phyloP scores from a whole-genome alignment of 176 grass and related monocot genomes.

The Miscanthus lutarioriparius region DNA sequence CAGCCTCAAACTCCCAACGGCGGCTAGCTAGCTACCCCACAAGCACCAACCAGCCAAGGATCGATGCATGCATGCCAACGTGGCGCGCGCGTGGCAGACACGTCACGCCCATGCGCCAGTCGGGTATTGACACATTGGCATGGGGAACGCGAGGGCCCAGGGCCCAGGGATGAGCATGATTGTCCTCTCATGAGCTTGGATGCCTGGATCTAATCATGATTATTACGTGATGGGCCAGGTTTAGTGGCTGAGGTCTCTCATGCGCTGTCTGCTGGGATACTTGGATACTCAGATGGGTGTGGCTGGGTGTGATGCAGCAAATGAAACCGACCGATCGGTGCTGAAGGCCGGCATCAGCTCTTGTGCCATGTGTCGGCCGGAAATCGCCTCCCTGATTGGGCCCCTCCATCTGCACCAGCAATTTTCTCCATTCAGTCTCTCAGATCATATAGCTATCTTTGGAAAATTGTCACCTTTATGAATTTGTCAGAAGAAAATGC shows the following conservation, averaged over 20 bases:
- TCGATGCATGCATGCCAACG: not conserved
- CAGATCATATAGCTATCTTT: not conserved
- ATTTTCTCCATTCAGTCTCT: not conserved
- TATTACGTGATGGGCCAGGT: not conserved
- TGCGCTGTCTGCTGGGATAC: not conserved
- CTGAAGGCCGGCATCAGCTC: too few species aligned
- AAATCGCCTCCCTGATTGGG: not conserved
- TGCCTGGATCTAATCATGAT: constrained; percentile 38
- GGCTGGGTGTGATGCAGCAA: not conserved
- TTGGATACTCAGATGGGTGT: not conserved
- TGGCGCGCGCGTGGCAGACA: not conserved
- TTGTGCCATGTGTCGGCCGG: constrained; percentile 26
- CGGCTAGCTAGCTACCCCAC: not conserved
- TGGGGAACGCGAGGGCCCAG: fast-evolving
- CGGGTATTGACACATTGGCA: constrained; percentile 11
- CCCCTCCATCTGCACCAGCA: too few species aligned
- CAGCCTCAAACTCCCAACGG: not conserved
- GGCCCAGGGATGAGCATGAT: not conserved
- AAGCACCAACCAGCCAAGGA: not conserved
- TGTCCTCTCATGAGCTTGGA: not conserved
- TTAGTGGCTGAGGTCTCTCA: constrained; percentile 38
- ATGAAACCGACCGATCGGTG: not conserved
- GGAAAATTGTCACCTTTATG: not conserved
- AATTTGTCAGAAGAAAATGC: not conserved
- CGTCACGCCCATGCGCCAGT: not conserved